These are phyloP conservation scores for Trametes cingulata DNA, from an alignment of 768 basidiomycete genomes.

Conservation along the genomic window DNA sequence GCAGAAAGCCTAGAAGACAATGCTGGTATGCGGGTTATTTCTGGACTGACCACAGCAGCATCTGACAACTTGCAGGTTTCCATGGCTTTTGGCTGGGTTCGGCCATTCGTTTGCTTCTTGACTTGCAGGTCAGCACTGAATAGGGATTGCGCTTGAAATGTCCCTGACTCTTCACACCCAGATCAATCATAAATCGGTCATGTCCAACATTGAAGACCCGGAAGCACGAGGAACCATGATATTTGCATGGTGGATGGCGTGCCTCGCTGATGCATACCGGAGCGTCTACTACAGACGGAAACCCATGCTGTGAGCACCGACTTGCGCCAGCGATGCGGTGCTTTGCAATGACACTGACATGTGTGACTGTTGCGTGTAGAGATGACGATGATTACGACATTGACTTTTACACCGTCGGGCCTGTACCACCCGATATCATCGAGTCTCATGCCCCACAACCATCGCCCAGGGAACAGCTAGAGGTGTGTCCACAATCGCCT, in stretches of 20 bases:
- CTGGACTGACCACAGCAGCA: conserved; percentile 6
- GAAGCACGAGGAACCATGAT: conserved; percentile 83
- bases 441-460: conserved; percentile 42
- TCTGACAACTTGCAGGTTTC: conserved; percentile 53
- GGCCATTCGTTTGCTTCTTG: conserved; percentile 76
- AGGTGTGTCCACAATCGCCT: conserved; percentile 44
- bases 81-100: conserved; percentile 84
- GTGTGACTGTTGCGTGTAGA: conserved; percentile 29
- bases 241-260: conserved; percentile 94
- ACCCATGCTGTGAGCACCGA: conserved; percentile 59
- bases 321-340: not conserved
- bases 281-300: conserved; percentile 84
- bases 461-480: conserved; percentile 76
- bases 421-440: conserved; percentile 40
- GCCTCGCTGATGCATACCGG: conserved; percentile 79
- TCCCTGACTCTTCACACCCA: conserved; percentile 29
- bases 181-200: conserved; percentile 85
- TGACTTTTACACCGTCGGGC: conserved; percentile 81
- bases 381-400: conserved; percentile 91
- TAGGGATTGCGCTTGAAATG: not conserved
- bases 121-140: conserved; percentile 62
- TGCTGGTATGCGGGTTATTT: conserved; percentile 48
- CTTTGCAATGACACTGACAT: conserved; percentile 7
- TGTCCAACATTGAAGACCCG: conserved; percentile 69
- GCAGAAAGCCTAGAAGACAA: conserved; percentile 74